These are phyloP conservation scores for Lenzites betulinus DNA, from an alignment of 768 basidiomycete genomes.

Conservation along the genomic window DNA sequence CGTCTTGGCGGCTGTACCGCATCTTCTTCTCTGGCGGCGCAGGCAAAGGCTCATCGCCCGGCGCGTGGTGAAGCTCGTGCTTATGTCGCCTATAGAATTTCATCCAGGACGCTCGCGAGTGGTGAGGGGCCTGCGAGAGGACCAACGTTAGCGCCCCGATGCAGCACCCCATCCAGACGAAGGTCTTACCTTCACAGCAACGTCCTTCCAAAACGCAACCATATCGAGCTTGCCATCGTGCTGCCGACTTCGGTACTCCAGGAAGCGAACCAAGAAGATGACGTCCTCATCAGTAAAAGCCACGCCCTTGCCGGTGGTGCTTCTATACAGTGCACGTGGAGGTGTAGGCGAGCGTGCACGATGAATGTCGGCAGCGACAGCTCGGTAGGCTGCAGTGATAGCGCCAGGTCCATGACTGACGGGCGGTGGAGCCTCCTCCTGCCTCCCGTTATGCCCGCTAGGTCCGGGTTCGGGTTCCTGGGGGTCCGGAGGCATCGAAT, in stretches of 20 bases:
- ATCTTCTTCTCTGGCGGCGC: constrained; percentile 84
- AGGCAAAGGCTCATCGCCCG: constrained; percentile 71
- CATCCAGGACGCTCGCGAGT: constrained; percentile 93
- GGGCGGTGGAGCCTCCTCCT: constrained; percentile 31
- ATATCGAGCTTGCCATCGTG: constrained; percentile 66
- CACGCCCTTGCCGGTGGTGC: constrained; percentile 88
- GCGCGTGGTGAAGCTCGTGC: constrained; percentile 71
- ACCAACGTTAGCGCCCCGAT: neutral
- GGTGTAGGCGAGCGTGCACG: constrained; percentile 79
- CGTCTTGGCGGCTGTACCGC: constrained; percentile 81
- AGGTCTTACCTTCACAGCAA: constrained; percentile 57
- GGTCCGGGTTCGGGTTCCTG: constrained; percentile 43
- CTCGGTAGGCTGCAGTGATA: constrained; percentile 46
- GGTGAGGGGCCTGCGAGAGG: constrained; percentile 72
- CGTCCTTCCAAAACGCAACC: constrained; percentile 81
- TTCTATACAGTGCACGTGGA: constrained; percentile 74
- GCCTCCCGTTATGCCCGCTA: constrained; percentile 47
- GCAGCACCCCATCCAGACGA: neutral
- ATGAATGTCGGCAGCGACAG: constrained; percentile 40
- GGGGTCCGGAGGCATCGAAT: neutral
- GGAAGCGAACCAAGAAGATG: constrained; percentile 70
- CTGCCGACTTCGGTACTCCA: constrained; percentile 49
- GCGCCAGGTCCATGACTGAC: constrained; percentile 42
- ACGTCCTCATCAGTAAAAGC: constrained; percentile 87
- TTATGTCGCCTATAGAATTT: constrained; percentile 90